phyloP scores from a whole-genome alignment of 768 basidiomycete genomes.

The Holtermannia corniformis region DNA sequence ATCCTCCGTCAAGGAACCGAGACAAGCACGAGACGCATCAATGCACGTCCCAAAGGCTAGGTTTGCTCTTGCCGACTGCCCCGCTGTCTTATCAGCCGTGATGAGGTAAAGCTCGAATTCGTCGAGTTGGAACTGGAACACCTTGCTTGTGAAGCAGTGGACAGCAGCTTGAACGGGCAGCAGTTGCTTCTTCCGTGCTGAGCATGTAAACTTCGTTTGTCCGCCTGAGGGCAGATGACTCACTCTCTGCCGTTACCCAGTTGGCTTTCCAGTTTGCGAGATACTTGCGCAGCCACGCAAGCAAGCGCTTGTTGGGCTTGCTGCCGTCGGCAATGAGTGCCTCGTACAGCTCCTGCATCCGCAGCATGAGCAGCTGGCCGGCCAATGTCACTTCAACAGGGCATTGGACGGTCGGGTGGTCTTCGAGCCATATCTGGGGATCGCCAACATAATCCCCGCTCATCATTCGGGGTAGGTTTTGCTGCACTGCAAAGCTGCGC shows the following conservation, averaged over 20 bases:
- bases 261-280: neutral
- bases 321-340: neutral
- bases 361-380: neutral
- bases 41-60: neutral
- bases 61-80: neutral
- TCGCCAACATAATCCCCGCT: conserved; percentile 1
- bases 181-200: neutral
- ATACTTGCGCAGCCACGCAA: neutral
- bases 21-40: neutral
- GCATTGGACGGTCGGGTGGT: conserved; percentile 2
- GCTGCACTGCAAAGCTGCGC: conserved; percentile 8
- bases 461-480: conserved; percentile 8
- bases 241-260: neutral
- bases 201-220: neutral
- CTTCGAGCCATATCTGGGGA: conserved; percentile 6
- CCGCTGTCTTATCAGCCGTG: neutral
- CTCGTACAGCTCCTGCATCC: neutral
- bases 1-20: neutral
- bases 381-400: conserved; percentile 7
- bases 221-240: no score
- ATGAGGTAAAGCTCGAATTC: neutral
- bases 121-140: neutral
- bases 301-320: neutral
- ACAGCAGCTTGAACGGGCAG: neutral
- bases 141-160: neutral